Percentiles rank a stretch among this genome's conserved stretches.
Evolutionary conservation across 1,284 basidiomycete genomes (phyloP).

Genomic region (Heterobasidion annosum): DNA sequence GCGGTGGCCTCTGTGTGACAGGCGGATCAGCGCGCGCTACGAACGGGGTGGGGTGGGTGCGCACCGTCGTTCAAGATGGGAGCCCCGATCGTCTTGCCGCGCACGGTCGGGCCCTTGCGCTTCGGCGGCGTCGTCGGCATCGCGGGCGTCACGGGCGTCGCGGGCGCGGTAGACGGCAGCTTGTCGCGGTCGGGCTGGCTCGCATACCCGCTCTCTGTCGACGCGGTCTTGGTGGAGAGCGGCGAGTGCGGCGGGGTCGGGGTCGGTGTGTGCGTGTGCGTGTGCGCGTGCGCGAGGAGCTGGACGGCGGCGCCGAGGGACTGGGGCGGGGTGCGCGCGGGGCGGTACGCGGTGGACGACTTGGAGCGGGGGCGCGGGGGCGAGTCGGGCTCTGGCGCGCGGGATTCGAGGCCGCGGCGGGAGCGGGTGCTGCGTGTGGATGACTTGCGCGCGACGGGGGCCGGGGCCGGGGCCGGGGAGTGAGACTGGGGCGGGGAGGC

Average conservation of each 20-base stretch:
- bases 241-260: constrained; percentile 9
- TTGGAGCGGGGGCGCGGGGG: neutral
- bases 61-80: constrained; percentile 60
- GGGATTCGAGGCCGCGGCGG: neutral
- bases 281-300: constrained; percentile 16
- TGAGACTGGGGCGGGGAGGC: neutral
- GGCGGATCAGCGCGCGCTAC: neutral
- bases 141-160: neutral
- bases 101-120: constrained; percentile 18
- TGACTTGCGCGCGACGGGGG: neutral
- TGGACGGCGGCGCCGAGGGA: constrained; percentile 31
- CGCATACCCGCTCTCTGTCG: constrained; percentile 11
- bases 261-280: no score
- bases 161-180: neutral
- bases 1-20: constrained; percentile 49
- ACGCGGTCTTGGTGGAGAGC: constrained; percentile 2
- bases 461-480: neutral
- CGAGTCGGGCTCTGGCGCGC: neutral
- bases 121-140: constrained; percentile 8
- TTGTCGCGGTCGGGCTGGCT: constrained; percentile 2
- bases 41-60: constrained; percentile 9
- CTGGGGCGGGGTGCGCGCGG: constrained; percentile 22
- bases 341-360: constrained; percentile 2
- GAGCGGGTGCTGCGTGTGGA: neutral
- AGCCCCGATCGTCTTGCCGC: constrained; percentile 54